Evolutionary conservation across 1,139 yeast genomes (phyloP), one percentile per base, ranked within the genome.

Genomic region (Sugiyamaella sp.): DNA sequence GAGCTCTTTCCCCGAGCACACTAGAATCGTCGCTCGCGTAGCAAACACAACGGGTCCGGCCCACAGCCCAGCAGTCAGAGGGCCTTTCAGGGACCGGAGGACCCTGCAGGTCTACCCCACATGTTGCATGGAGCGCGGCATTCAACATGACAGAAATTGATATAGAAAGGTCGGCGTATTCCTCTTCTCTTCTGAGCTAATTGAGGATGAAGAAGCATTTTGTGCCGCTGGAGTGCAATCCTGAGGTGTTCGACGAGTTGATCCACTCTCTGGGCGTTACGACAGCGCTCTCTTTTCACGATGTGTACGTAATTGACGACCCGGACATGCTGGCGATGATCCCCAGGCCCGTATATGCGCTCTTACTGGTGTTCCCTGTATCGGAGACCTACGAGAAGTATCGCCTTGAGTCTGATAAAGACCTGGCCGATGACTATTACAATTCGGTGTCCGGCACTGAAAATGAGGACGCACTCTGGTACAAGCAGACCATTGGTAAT

Each of bases 181-280:
- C 10, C 29, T 24, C 29, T 10, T 24, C 10, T 24, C 29, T 6
- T 6, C 29, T 24, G 29, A 6, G 29, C 29, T 5, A 24, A 24
- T 10, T 24, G 10, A 24, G 10, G 10, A 24, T 24, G 35, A 29
- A 6, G 42, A 64, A 66, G 52, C 61, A 62, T 1, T 73, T 89
- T 39, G 85, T 89, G 12, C 98, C 99, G 1, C 74, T 93, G 43
- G 99, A 93, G 68, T 88, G 95, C 12, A 89, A 90, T 63, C 99
- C 99, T 0, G 85, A 79, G 17, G 83, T 93, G 6, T 90, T 93
- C 73, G 81, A 87, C n/a, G 75, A 74, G 1, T 82, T 89, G 61
- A 86, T 91, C 1, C 76, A 74, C 42, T 76, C 78, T 38, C 67
- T 93, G 46, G 98, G 98, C 0, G 75, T 91, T 4, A 70, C 82